These are phyloP conservation scores for Hyparrhenia diplandra DNA, from an alignment of 176 grass and related monocot genomes.

Conservation along the genomic window DNA sequence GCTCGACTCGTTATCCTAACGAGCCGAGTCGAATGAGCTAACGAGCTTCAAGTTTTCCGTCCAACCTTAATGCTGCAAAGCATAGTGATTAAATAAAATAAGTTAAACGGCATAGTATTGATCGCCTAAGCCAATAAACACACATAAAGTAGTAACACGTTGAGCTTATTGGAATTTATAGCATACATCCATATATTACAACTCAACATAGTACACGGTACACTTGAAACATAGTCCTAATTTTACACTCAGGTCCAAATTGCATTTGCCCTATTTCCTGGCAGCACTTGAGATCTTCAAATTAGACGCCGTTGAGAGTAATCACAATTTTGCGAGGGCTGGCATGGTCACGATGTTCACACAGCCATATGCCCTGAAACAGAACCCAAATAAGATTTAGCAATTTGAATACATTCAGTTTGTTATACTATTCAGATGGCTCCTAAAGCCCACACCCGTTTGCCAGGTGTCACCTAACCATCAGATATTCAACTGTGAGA, in stretches of 20 bases:
- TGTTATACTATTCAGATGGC: neutral
- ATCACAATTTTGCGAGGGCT: conserved; percentile 77
- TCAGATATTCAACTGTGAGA: conserved; percentile 5
- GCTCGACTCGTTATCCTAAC: no score
- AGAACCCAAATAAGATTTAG: neutral
- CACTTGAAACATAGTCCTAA: neutral
- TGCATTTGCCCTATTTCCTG: neutral
- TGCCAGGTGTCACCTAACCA: neutral
- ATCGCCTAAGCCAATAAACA: neutral
- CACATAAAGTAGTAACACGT: neutral
- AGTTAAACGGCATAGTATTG: neutral
- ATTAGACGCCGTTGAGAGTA: conserved; percentile 72
- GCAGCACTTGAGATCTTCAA: neutral
- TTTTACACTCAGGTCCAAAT: neutral
- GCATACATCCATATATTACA: neutral
- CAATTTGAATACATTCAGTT: neutral
- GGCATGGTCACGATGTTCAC: conserved; percentile 83
- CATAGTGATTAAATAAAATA: neutral
- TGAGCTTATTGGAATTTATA: conserved; percentile 1
- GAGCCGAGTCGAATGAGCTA: no score
- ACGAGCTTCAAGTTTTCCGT: no score
- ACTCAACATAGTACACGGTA: conserved; percentile 4
- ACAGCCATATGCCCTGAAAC: conserved; percentile 84
- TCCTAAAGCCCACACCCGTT: neutral
- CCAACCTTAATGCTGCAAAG: neutral